These are phyloP conservation scores for Paspalum notatum DNA, from an alignment of 176 grass and related monocot species.

Conservation along the genomic window DNA sequence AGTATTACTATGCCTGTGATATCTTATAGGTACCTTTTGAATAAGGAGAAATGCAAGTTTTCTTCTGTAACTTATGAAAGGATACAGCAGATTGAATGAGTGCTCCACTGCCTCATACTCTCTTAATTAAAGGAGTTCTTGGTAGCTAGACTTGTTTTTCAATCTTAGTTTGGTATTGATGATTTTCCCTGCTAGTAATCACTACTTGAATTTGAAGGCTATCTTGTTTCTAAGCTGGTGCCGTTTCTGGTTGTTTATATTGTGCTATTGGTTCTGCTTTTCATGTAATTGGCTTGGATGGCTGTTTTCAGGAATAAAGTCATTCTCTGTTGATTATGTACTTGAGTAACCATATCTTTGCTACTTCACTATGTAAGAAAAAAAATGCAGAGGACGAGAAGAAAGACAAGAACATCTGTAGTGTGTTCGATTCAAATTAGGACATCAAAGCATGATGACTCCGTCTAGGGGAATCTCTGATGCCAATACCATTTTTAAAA, in stretches of 20 bases:
- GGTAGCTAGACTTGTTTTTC: background rate
- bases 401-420: constrained; percentile 52
- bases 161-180: background rate
- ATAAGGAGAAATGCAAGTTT: background rate
- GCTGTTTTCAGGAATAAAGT: background rate
- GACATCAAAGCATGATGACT: constrained; percentile 42
- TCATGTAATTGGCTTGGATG: background rate
- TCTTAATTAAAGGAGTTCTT: background rate
- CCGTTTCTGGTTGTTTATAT: background rate
- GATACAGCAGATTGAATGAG: no score
- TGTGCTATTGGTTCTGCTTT: background rate
- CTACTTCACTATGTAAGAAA: background rate
- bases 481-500: constrained; percentile 10
- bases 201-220: background rate
- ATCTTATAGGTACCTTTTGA: background rate
- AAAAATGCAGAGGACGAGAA: background rate
- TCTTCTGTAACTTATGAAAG: no score
- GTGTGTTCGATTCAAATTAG: background rate
- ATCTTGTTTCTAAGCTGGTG: background rate
- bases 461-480: constrained; percentile 65
- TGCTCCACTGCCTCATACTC: no score
- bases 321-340: background rate
- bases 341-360: background rate
- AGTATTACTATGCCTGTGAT: background rate
- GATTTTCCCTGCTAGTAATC: no score